Evolutionary conservation across 768 basidiomycete genomes (phyloP), one percentile per base, ranked within the genome.

Genomic region (Suillus occidentalis): DNA sequence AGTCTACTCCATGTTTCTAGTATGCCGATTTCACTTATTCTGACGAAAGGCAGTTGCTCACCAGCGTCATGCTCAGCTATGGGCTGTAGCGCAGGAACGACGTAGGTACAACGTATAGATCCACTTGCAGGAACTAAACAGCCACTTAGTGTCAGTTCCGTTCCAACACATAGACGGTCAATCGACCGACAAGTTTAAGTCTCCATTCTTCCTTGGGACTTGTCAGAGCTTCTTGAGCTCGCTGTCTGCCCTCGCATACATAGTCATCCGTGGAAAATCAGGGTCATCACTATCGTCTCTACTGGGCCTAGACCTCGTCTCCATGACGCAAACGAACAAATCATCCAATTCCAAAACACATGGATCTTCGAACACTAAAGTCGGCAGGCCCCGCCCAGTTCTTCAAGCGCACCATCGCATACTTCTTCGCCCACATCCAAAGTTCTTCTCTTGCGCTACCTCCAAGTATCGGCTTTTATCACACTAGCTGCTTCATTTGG

Each of bases 41-140:
- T 25, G 34, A 39, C 64, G 25, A 59, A 40, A 70, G 43, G 67
- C 60, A 42, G 34, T 57, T 57, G 57, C 47, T 50, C 28, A 22
- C 65, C 18, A 59, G 40, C 18, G 12, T 42, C 18, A 42, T 52
- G 31, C 62, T 9, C 68, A 94, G 93, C 76, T 94, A 59, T 94
- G 94, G 94, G 95, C 92, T 13, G 86, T 96, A 52, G 92, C 94
- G 10, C 97, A 99, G 81, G 97, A 99, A 80, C 84, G 96, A 77
- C 75, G 96, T 97, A 77, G 71, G 87, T 77, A 60, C 8, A 37
- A 31, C 10, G 1, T 1, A 42, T 13, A 13, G 6, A 28, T 25
- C 49, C 18, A 18, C 20, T 18, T 25, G 10, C 58, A 59, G 3
- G 22, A 18, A 63, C 49, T 49, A 31, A 64, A 13, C 63, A 16